Evolutionary conservation across 2,329 filamentous ascomycete genomes (phyloP), one percentile per base, ranked within the genome.

Genomic region (Metarhizium humberi): DNA sequence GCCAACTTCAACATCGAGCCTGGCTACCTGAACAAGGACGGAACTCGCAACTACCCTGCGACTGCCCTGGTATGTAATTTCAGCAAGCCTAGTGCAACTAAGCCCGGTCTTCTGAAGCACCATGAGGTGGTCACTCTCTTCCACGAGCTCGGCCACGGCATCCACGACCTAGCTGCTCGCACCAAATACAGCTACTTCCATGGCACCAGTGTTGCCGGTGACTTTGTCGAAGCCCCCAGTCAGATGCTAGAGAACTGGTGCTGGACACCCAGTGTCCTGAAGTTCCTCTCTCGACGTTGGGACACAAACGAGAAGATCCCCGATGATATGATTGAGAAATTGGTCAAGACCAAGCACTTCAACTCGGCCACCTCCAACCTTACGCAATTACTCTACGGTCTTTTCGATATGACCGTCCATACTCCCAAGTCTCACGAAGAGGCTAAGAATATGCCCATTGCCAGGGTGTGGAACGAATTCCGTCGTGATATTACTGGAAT

Each of bases 31-130:
- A 75, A 79, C 56, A 75, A 80, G 53, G 82, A 90, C 57, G 88
- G 87, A 58, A 85, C 81, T 40, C 80, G 87, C 54, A 79, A 84
- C 55, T 92, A 91, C 68, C 88, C 88, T 6, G 86, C 86, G 1
- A 92, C 88, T 0, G 87, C 88, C 1, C 76, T 92, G 11, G 88
- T 92, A 11, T 92, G 88, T 79, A 92, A 92, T 73, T 92, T 92
- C 69, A 88, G 84, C 66, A 92, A 92, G 71, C 86, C 88, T 2
- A 88, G 86, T 1, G 74, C 82, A 10, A 87, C 80, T 66, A 91
- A 90, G 70, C 88, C 88, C 4, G 88, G 84, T 25, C 77, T 92
- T 3, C 79, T 94, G 46, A 91, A 92, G 77, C 89, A 92, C 65
- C 85, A 89, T 54, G 88, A 92, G 69, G 87, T 92, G 2, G 85